Evolutionary conservation across 257 asterid species (phyloP).

Genomic region (Gardenia jasminoides): DNA sequence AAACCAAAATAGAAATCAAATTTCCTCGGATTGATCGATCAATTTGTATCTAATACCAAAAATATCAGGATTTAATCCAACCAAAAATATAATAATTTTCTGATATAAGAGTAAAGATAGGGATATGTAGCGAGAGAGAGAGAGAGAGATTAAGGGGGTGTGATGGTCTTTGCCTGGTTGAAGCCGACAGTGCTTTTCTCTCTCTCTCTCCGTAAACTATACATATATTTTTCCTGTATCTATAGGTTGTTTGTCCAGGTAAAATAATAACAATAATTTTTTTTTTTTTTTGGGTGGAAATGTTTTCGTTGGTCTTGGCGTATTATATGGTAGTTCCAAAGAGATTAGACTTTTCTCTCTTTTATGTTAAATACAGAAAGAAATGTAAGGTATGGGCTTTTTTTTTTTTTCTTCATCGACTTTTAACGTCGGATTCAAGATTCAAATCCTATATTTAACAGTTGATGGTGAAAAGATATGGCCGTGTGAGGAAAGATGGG

Average conservation of each 20-base stretch:
- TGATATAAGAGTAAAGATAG: conserved; percentile 4
- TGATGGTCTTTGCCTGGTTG: conserved; percentile 73
- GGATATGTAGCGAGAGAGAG: background rate
- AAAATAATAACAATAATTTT: background rate
- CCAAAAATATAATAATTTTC: background rate
- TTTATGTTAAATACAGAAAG: background rate
- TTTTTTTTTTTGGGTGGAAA: background rate
- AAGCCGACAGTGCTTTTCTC: conserved; percentile 65
- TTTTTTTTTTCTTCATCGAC: too few relatives aligned
- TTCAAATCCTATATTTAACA: too few relatives aligned
- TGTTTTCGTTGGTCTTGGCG: background rate
- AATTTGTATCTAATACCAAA: conserved; percentile 11
- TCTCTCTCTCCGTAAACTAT: conserved; percentile 35
- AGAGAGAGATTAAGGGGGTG: conserved; percentile 36
- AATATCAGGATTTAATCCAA: background rate
- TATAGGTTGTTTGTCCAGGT: background rate
- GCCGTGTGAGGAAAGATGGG: too few relatives aligned
- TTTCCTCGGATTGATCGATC: conserved; percentile 26
- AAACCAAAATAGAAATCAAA: background rate
- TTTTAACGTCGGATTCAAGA: too few relatives aligned
- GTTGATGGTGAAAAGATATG: too few relatives aligned
- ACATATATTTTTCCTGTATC: conserved; percentile 6
- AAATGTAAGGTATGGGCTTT: too few relatives aligned
- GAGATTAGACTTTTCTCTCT: conserved; percentile 12
- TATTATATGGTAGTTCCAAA: conserved; percentile 12